These are phyloP conservation scores for Epichloe amarillans DNA, from an alignment of 2,329 filamentous ascomycete species.

Conservation along the genomic window DNA sequence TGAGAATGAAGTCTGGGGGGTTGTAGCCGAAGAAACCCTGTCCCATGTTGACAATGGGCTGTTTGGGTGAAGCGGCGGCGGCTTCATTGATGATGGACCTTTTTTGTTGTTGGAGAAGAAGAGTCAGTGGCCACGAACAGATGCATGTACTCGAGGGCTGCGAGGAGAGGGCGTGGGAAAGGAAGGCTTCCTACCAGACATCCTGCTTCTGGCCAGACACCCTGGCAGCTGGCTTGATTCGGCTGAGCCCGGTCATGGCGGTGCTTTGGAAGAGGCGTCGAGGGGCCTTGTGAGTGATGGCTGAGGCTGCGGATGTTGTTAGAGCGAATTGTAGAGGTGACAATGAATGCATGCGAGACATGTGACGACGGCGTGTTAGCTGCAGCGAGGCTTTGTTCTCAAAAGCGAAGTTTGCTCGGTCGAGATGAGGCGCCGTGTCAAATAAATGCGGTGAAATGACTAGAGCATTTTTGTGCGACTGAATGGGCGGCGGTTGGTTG, in stretches of 20 bases:
- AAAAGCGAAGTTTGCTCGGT: too few relatives aligned
- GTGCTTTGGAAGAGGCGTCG: slow-evolving; percentile 10
- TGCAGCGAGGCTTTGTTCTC: too few relatives aligned
- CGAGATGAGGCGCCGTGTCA: too few relatives aligned
- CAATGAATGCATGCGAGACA: background rate
- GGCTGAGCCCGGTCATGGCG: slow-evolving; percentile 29
- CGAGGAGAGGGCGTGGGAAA: background rate
- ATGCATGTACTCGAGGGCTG: background rate
- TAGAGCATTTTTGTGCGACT: too few relatives aligned
- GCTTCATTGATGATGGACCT: slow-evolving; percentile 57
- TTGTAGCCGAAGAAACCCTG: slow-evolving; percentile 83
- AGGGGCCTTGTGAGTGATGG: background rate
- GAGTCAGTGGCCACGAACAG: background rate
- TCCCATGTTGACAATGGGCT: slow-evolving; percentile 53
- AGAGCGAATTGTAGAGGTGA: background rate
- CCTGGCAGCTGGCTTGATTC: slow-evolving; percentile 36
- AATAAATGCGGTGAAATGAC: too few relatives aligned
- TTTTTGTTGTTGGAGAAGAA: background rate
- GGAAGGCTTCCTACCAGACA: slow-evolving; percentile 29
- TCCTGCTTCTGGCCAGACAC: slow-evolving; percentile 37
- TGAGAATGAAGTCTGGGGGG: slow-evolving; percentile 81
- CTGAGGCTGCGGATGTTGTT: background rate
- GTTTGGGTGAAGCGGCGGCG: slow-evolving; percentile 46
- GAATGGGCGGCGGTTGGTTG: background rate
- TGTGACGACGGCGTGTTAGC: background rate